These are phyloP conservation scores for Pulveroboletus frians DNA, from an alignment of 768 basidiomycete species.

Conservation along the genomic window DNA sequence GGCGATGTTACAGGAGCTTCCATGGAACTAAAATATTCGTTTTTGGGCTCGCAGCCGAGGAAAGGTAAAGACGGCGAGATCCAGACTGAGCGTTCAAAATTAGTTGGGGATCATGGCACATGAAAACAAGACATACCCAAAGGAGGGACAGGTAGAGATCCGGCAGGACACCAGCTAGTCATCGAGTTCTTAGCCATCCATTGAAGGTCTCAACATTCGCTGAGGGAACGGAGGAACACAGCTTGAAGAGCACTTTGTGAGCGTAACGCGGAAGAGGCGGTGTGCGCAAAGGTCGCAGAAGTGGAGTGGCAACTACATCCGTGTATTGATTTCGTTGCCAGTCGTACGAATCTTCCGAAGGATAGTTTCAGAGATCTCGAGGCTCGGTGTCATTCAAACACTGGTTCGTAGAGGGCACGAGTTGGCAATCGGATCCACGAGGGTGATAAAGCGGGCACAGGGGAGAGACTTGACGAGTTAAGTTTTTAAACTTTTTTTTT, in stretches of 20 bases:
- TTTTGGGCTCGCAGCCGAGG: not conserved
- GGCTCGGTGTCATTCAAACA: too few species aligned
- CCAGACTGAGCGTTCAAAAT: not conserved
- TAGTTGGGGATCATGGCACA: not conserved
- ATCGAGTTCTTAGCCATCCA: not conserved
- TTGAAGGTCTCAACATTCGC: not conserved
- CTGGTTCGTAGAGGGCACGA: too few species aligned
- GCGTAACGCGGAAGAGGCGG: not conserved
- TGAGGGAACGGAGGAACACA: not conserved
- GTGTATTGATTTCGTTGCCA: not conserved
- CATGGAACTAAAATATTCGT: not conserved
- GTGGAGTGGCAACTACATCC: not conserved
- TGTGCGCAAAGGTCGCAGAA: not conserved
- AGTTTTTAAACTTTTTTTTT: too few species aligned
- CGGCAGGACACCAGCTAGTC: not conserved
- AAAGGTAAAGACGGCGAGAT: slow-evolving; percentile 8
- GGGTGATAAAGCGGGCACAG: too few species aligned
- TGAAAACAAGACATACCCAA: not conserved
- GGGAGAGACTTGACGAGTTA: too few species aligned
- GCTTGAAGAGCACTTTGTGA: not conserved
- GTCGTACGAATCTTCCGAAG: too few species aligned
- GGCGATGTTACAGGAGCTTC: not conserved
- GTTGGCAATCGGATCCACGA: too few species aligned
- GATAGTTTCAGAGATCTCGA: too few species aligned
- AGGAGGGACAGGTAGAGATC: not conserved